Percentiles rank a stretch among this genome's conserved stretches.
Conservation (phyloP, 2,329 filamentous ascomycete species). For the Apiospora arundinis region DNA sequence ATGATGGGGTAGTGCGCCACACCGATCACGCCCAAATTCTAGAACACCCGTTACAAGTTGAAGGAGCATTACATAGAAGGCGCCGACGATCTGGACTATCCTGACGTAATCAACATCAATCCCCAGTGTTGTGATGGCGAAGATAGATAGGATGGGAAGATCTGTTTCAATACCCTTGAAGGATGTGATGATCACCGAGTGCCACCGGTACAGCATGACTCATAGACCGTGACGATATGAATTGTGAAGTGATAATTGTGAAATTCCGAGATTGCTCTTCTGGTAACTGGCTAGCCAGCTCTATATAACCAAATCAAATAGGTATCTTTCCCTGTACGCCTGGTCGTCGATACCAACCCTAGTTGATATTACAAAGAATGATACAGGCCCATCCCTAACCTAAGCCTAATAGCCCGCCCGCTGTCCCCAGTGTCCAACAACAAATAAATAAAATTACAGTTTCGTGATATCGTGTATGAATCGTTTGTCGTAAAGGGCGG, state of each 20-base stretch:
- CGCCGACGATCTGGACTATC: slow-evolving; percentile 4
- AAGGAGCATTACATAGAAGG: slow-evolving; percentile 3
- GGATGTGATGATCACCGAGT: not conserved
- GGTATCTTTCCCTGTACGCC: slow-evolving; percentile 16
- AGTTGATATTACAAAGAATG: slow-evolving; percentile 10
- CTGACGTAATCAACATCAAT: not conserved
- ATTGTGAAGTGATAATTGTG: not conserved
- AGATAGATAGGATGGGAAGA: not conserved
- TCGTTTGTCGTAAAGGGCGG: slow-evolving; percentile 7
- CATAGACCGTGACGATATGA: not conserved
- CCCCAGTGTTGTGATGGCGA: not conserved
- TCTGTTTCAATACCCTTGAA: not conserved
- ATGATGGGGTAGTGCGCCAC: not conserved
- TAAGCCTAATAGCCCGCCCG: not conserved
- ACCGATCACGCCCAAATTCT: not conserved
- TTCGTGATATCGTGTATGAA: slow-evolving; percentile 13
- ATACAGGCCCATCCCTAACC: not conserved
- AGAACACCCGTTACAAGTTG: not conserved
- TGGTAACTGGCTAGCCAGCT: slow-evolving; percentile 1
- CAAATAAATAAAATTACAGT: not conserved
- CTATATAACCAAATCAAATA: slow-evolving; percentile 15
- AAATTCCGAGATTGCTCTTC: slow-evolving; percentile 6
- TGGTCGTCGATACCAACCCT: slow-evolving; percentile 1
- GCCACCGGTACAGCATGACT: not conserved
- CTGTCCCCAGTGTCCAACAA: not conserved